Evolutionary conservation across 345 rosid genomes (phyloP), one percentile per base, ranked within the genome.

Genomic region (Arabidopsis suecica): DNA sequence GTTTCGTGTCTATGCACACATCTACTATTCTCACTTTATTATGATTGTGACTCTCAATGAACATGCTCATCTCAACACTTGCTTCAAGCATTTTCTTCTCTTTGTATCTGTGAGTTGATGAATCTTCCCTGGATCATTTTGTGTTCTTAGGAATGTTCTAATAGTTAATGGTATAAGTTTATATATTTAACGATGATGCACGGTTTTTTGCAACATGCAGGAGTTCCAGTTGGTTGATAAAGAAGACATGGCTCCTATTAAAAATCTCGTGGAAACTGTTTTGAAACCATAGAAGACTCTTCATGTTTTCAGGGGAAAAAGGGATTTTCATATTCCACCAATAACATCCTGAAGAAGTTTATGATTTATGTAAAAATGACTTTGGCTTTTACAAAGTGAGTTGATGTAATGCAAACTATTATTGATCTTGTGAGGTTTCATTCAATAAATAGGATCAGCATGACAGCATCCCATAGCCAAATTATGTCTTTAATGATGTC

Each of bases 51-150:
- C 83, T 78, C 87, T 90, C 44, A 82, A 87, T 76, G 96, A 84
- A 82, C 97, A 94, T 79, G 95, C 97, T 56, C 96, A 94, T 84
- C 83, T 94, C 78, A 91, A 94, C 75, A 91, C 97, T 50, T 91
- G 98, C 85, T 91, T 94, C 85, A 86, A 94, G 82, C 92, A 91
- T 80, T 88, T 91, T 65, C 83, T 94, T 70, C 81, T 90, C 69
- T 94, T 94, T 71, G 80, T 92, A 44, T 74, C 77, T 71, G 98
- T 94, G 83, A 91, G 95, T 82, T 55, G 61, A 67, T 50, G 61
- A 67, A 49, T 42, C 13, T 18, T 67, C 18, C 38, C 7, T 58
- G 0, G 9, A 74, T 48, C n/a, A 25, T 65, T 10, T 48, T 14
- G 59, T 45, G 9, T 34, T 18, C 25, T 36, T n/a, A 5, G 11